phyloP scores from a whole-genome alignment of 2,329 filamentous ascomycete species.

The Trematosphaeria pertusa region DNA sequence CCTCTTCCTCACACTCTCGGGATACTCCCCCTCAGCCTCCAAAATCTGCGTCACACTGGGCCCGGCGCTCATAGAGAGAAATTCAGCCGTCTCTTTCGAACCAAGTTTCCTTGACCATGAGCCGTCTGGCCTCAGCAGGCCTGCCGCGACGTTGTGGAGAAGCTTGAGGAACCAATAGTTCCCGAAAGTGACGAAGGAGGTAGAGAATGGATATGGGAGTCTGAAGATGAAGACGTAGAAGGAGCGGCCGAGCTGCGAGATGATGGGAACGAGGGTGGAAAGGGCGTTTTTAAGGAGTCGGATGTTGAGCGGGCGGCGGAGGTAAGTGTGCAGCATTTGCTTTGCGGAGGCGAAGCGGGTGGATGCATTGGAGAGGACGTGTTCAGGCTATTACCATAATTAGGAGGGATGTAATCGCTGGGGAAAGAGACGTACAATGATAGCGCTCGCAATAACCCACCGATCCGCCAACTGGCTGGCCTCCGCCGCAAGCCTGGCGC shows the following conservation, averaged over 20 bases:
- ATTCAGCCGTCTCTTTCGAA: conserved; percentile 49
- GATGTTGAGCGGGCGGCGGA: conserved; percentile 53
- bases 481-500: conserved; percentile 64
- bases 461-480: conserved; percentile 62
- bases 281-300: conserved; percentile 55
- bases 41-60: conserved; percentile 56
- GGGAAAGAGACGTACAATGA: conserved; percentile 60
- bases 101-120: conserved; percentile 16
- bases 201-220: conserved; percentile 55
- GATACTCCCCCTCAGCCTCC: conserved; percentile 40
- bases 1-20: conserved; percentile 51
- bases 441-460: conserved; percentile 61
- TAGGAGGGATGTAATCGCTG: too few relatives aligned
- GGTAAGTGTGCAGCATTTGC: conserved; percentile 60
- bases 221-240: conserved; percentile 64
- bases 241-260: conserved; percentile 57
- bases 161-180: conserved; percentile 57
- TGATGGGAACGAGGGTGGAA: conserved; percentile 54
- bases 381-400: conserved; percentile 53
- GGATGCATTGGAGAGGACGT: conserved; percentile 52
- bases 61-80: conserved; percentile 60
- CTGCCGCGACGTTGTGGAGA: conserved; percentile 50
- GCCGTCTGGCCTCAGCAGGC: conserved; percentile 24
- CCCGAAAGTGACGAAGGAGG: conserved; percentile 55
- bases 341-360: conserved; percentile 51